Evolutionary conservation across 2,329 filamentous ascomycete genomes (phyloP), one percentile per base, ranked within the genome.

Genomic region (Rugonectria rugulosa): DNA sequence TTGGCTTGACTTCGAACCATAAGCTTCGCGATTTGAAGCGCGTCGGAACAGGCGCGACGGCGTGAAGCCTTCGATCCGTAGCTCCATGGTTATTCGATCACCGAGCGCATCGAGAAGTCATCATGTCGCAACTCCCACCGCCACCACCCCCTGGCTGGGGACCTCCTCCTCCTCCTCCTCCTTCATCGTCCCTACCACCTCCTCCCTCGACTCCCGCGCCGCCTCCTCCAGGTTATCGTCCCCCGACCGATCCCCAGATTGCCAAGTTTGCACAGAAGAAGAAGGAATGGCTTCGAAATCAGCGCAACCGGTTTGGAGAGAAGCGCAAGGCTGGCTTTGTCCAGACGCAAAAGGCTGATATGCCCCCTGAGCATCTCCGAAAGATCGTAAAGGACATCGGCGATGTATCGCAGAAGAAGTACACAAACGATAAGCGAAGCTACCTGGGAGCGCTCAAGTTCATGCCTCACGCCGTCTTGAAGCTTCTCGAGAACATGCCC

Each of bases 301-400:
- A 96, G 78, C 88, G 92, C 67, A 95, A 92, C 73, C 88, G 95
- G 49, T 99, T 98, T 63, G 92, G 92, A 46, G 96, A 99, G 83
- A 98, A 97, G 84, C 85, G 95, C 58, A 96, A 96, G 77, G 92
- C 89, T 19, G 95, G 96, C 0, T 98, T 97, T 62, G 92, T 99
- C 1, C 94, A 99, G 77, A 97, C 93, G 6, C 94, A 98, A 71
- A 99, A 99, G 81, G 92, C 92, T 9, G 95, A 99, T 70, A 96
- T 99, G 91, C 96, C 95, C 0, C 94, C 95, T 0, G 95, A 98
- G 80, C 95, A 99, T 84, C 73, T 99, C 73, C 91, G 96, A 66
- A 99, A 99, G 80, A 97, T 98, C 62, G 94, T 99, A 56, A 92
- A 90, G 74, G 95, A 99, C 75, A 99, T 99, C 72, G 96, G 96